Evolutionary conservation across 495 filamentous ascomycete genomes (phyloP).

Genomic region (Penicillium chermesinum): DNA sequence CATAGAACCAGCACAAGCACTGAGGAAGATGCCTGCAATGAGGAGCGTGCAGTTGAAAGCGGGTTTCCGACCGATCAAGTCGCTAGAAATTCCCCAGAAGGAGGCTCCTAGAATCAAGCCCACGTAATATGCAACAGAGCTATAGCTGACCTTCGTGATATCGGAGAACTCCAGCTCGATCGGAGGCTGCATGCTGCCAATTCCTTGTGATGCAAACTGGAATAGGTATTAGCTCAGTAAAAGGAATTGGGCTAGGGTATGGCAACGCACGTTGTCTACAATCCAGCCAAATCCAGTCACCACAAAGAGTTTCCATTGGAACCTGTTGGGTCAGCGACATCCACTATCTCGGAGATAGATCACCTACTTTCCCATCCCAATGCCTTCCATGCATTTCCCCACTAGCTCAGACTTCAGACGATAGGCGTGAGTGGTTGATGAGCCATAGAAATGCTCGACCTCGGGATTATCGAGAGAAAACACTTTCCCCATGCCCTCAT

Average conservation of each 20-base stretch:
- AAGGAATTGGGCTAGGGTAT: neutral
- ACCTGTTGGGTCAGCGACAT: slow-evolving; percentile 14
- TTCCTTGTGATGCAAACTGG: slow-evolving; percentile 30
- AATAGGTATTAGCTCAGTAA: neutral
- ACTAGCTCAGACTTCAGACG: slow-evolving; percentile 32
- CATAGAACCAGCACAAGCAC: slow-evolving; percentile 24
- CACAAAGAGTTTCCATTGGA: slow-evolving; percentile 32
- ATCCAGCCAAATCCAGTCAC: slow-evolving; percentile 34
- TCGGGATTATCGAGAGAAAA: slow-evolving; percentile 18
- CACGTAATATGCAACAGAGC: slow-evolving; percentile 32
- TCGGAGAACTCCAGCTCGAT: slow-evolving; percentile 26
- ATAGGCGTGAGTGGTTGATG: slow-evolving; percentile 27
- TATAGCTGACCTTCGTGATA: slow-evolving; percentile 29
- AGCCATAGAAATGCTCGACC: slow-evolving; percentile 29
- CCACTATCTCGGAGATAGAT: neutral
- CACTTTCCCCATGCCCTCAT: slow-evolving; percentile 17
- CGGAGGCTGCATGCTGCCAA: slow-evolving; percentile 27
- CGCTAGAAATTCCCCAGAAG: slow-evolving; percentile 32
- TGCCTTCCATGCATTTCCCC: slow-evolving; percentile 27
- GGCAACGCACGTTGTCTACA: slow-evolving; percentile 27
- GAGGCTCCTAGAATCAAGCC: slow-evolving; percentile 32
- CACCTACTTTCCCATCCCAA: slow-evolving; percentile 30
- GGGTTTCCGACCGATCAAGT: slow-evolving; percentile 28
- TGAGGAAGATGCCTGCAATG: slow-evolving; percentile 26
- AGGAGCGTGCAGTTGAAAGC: slow-evolving; percentile 29